Evolutionary conservation across 2,329 filamentous ascomycete genomes (phyloP).

Genomic region (Trichoderma sp.): DNA sequence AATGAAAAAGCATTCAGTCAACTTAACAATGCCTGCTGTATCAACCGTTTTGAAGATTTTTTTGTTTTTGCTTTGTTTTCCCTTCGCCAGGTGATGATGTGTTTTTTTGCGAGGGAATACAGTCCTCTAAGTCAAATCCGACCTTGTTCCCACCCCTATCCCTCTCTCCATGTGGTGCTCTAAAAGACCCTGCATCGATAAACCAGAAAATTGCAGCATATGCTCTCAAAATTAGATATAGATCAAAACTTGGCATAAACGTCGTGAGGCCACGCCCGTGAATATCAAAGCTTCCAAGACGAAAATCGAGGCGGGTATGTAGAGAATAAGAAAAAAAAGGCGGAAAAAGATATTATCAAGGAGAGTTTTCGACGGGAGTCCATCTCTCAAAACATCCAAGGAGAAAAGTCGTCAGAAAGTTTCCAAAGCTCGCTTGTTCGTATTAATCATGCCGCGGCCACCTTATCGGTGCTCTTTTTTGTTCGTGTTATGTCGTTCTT

Average conservation of each 20-base stretch:
- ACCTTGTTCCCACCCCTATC: neutral
- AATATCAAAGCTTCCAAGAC: neutral
- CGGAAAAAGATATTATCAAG: neutral
- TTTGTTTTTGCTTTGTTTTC: neutral
- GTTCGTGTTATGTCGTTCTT: neutral
- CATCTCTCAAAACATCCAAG: neutral
- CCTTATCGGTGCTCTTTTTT: neutral
- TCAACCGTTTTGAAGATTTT: neutral
- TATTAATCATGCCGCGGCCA: slow-evolving; percentile 7
- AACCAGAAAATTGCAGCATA: neutral
- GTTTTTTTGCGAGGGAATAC: neutral
- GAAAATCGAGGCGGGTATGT: slow-evolving; percentile 6
- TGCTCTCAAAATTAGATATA: neutral
- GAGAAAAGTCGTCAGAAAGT: neutral
- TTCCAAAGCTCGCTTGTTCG: slow-evolving; percentile 18
- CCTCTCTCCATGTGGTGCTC: neutral
- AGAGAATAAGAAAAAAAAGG: neutral
- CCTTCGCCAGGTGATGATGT: neutral
- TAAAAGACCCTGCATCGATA: neutral
- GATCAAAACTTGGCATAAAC: slow-evolving; percentile 9
- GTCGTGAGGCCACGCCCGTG: neutral
- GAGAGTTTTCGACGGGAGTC: neutral
- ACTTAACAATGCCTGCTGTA: slow-evolving; percentile 20
- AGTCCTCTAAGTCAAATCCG: neutral
- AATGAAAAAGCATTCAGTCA: neutral